A percentile compares a stretch with the other conserved stretches of the same genome.
Evolutionary conservation across 495 filamentous ascomycete genomes (phyloP).

Genomic region (Daldinia decipiens): DNA sequence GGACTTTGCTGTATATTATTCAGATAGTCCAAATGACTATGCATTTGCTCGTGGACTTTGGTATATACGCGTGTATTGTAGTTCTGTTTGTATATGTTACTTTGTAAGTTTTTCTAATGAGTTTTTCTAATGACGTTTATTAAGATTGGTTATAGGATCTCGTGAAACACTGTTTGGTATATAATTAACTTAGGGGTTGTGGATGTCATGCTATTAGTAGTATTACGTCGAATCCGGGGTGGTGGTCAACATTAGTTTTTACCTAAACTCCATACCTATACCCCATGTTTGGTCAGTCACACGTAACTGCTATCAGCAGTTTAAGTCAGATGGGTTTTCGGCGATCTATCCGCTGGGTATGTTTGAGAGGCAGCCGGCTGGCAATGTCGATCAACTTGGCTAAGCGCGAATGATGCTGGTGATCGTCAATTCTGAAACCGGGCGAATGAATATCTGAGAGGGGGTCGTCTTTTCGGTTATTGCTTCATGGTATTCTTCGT

Average conservation of each 20-base stretch:
- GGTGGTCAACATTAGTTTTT: not conserved
- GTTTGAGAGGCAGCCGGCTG: not conserved
- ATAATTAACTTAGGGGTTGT: not conserved
- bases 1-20: slow-evolving; percentile 53
- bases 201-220: not conserved
- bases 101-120: slow-evolving; percentile 2
- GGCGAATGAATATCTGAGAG: slow-evolving; percentile 9
- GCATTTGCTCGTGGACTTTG: slow-evolving; percentile 37
- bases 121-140: not conserved
- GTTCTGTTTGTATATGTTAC: not conserved
- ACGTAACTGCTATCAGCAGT: slow-evolving; percentile 1
- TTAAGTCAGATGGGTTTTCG: slow-evolving; percentile 6
- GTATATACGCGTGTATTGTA: slow-evolving; percentile 1
- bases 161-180: not conserved
- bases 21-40: slow-evolving; percentile 47
- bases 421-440: slow-evolving; percentile 46
- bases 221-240: slow-evolving; percentile 24
- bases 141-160: not conserved
- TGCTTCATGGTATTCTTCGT: not conserved
- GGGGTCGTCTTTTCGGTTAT: not conserved
- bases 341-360: slow-evolving; percentile 13
- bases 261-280: slow-evolving; percentile 17
- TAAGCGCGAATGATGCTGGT: slow-evolving; percentile 24
- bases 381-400: slow-evolving; percentile 16
- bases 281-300: slow-evolving; percentile 19